Conservation (phyloP, 164 flowering plant genomes). For the Umbilicus rupestris region DNA sequence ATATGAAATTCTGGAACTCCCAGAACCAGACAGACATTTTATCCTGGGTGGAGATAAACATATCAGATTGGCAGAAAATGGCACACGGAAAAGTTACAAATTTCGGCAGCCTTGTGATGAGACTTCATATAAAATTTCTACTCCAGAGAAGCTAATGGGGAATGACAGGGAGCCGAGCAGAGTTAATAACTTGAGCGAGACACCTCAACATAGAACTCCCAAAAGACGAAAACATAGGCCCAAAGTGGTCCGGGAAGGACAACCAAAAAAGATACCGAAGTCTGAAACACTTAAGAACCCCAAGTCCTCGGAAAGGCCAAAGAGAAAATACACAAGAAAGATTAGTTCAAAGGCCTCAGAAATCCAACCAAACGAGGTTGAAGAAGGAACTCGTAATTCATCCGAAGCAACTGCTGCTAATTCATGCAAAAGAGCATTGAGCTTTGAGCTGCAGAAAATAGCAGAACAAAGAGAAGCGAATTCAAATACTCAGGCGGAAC, state of each 20-base stretch:
- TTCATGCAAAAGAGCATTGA: too few species aligned
- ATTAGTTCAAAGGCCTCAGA: slow-evolving; percentile 18
- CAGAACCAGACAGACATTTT: slow-evolving; percentile 9
- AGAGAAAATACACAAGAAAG: slow-evolving; percentile 50
- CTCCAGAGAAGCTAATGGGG: slow-evolving; percentile 13
- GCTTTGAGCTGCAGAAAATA: too few species aligned
- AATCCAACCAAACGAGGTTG: slow-evolving; percentile 13
- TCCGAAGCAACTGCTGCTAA: too few species aligned
- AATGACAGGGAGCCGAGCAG: slow-evolving; percentile 12
- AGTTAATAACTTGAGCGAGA: slow-evolving; percentile 36
- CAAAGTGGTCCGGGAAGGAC: slow-evolving; percentile 50
- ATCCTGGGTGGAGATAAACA: slow-evolving; percentile 14
- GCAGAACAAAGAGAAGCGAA: too few species aligned
- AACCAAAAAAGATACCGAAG: slow-evolving; percentile 39
- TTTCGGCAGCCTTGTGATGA: slow-evolving; percentile 21
- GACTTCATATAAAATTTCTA: slow-evolving; percentile 15
- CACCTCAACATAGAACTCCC: slow-evolving; percentile 39
- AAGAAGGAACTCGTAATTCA: slow-evolving; percentile 12
- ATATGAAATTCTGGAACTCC: neutral
- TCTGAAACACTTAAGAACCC: slow-evolving; percentile 15
- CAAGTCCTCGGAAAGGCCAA: slow-evolving; percentile 22
- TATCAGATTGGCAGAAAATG: too few species aligned
- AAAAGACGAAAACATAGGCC: slow-evolving; percentile 51
- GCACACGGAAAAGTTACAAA: too few species aligned
- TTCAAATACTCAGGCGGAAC: too few species aligned